Evolutionary conservation across 441 rosid genomes (phyloP).

Genomic region (Gossypium aridum): DNA sequence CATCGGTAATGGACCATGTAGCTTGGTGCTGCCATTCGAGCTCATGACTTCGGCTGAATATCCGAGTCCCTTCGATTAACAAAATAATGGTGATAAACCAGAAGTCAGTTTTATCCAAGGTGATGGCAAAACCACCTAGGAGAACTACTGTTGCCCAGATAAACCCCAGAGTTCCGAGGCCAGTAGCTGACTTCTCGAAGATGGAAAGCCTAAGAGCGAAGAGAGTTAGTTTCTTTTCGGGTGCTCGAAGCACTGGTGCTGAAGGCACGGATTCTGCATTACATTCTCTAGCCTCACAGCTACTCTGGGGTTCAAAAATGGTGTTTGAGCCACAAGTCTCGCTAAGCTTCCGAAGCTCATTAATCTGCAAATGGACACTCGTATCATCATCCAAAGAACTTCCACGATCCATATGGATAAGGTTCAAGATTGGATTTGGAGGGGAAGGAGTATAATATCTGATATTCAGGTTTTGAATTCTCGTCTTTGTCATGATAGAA

Average conservation of each 20-base stretch:
- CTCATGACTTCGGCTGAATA: slow-evolving; percentile 90
- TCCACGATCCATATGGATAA: slow-evolving; percentile 24
- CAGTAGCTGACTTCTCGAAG: slow-evolving; percentile 80
- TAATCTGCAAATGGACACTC: slow-evolving; percentile 45
- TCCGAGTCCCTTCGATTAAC: slow-evolving; percentile 77
- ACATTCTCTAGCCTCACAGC: slow-evolving; percentile 46
- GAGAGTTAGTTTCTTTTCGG: slow-evolving; percentile 78
- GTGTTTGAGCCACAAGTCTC: slow-evolving; percentile 40
- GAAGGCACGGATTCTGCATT: slow-evolving; percentile 26
- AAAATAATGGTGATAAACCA: slow-evolving; percentile 81
- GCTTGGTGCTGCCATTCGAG: slow-evolving; percentile 94
- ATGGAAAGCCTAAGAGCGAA: slow-evolving; percentile 83
- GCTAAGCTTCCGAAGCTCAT: slow-evolving; percentile 39
- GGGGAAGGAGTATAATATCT: background rate
- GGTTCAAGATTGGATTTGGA: background rate
- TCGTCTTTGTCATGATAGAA: background rate
- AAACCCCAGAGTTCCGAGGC: slow-evolving; percentile 82
- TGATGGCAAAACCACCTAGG: slow-evolving; percentile 85
- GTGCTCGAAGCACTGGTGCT: slow-evolving; percentile 33
- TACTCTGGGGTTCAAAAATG: slow-evolving; percentile 48
- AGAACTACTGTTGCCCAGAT: slow-evolving; percentile 98
- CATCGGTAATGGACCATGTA: slow-evolving; percentile 81
- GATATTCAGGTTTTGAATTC: background rate
- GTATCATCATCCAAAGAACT: slow-evolving; percentile 33
- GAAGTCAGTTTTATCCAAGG: slow-evolving; percentile 75